Conservation (phyloP, 73 alveolate species). For the Paraurostyla sp. region DNA sequence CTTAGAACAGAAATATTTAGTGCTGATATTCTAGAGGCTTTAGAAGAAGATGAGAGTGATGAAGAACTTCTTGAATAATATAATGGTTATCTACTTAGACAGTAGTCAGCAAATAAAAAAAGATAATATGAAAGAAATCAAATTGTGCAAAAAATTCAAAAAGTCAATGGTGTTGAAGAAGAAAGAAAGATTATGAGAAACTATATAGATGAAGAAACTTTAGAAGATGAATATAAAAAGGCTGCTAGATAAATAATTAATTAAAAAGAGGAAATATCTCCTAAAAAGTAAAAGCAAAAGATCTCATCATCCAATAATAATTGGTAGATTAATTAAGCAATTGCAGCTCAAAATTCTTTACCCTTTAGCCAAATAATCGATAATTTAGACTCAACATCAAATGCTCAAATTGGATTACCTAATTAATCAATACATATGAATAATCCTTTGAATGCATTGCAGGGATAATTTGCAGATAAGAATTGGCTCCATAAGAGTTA, state of each 20-base stretch:
- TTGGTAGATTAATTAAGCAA: not conserved
- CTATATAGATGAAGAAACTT: not conserved
- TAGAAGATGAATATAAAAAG: constrained; percentile 28
- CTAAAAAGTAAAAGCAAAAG: not conserved
- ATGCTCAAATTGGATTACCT: too few species aligned
- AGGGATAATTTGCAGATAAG: too few species aligned
- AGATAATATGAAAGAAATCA: not conserved
- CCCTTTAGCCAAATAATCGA: not conserved
- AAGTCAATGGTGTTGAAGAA: not conserved
- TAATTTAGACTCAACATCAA: too few species aligned
- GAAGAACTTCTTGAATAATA: not conserved
- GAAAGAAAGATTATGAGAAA: not conserved
- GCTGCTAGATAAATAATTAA: not conserved
- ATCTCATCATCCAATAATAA: not conserved
- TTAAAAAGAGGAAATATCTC: not conserved
- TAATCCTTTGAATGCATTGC: too few species aligned
- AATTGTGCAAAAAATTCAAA: not conserved
- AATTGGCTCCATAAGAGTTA: constrained; percentile 23
- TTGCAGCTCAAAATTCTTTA: not conserved
- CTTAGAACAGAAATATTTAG: not conserved
- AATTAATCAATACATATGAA: too few species aligned
- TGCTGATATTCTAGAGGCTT: constrained; percentile 3
- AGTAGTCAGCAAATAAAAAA: not conserved
- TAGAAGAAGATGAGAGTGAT: constrained; percentile 18
- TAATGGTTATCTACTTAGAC: not conserved